Evolutionary conservation across 345 rosid species (phyloP).

Genomic region (Moricandia arvensis): DNA sequence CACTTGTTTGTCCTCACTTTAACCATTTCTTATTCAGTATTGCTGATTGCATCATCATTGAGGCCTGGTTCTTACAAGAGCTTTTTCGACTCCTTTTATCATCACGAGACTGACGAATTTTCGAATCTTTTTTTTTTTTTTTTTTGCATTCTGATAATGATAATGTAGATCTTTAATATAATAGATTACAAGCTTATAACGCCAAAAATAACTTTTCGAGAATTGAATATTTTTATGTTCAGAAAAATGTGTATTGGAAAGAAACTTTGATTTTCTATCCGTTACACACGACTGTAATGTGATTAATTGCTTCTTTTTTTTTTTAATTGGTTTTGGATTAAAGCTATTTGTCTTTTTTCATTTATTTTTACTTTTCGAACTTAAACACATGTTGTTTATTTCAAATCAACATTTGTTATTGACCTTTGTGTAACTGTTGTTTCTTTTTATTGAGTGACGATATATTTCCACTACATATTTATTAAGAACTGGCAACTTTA

Average conservation of each 20-base stretch:
- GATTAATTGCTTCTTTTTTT: neutral
- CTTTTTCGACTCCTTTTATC: neutral
- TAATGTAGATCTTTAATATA: neutral
- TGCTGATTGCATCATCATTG: neutral
- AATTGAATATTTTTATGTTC: neutral
- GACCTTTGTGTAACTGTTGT: slow-evolving; percentile 6
- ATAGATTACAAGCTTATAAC: neutral
- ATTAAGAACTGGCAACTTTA: neutral
- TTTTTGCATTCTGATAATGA: neutral
- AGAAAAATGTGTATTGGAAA: neutral
- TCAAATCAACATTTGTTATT: neutral
- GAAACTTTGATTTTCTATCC: neutral
- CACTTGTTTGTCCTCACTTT: neutral
- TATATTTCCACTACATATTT: neutral
- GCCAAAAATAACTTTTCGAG: neutral
- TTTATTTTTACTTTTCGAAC: neutral
- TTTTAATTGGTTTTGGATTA: neutral
- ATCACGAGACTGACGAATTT: neutral
- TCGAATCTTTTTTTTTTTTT: neutral
- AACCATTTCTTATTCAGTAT: neutral
- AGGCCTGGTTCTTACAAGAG: neutral
- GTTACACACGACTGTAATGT: neutral
- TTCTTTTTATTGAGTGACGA: neutral
- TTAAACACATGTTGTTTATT: slow-evolving; percentile 1
- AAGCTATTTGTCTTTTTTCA: neutral